Base-by-base conservation (phyloP, 1,139 yeast species). In the Zygoascus meyerae region DNA sequence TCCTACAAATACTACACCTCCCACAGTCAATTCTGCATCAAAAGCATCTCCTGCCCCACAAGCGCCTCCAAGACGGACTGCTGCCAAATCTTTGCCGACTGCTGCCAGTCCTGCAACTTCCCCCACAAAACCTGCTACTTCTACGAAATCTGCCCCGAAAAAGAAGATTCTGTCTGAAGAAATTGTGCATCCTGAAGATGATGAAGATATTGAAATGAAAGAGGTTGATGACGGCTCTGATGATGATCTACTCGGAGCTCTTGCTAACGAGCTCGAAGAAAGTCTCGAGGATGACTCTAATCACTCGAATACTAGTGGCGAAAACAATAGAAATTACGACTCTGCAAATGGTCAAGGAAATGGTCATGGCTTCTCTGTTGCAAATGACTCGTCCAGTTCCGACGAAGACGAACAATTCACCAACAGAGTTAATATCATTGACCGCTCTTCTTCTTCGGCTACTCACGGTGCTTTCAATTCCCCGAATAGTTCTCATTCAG, bases 201-300 rank as follows among this genome's bases (percentile, higher is more conserved):
- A 56, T 33, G 53, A 43, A 3, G 56, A 48, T 17, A 62, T 58
- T 9, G 62, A 53, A 15, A 59, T 51, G 12, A 58, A 55, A 33
- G 60, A 58, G 29, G 54, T 45, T n/a, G 58, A 53, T 15, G 64
- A 60, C 14, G 64, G 59, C 16, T 63, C 57, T 12, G 63, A 63
- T 40, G 63, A 61, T 34, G 65, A 58, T 32, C 50, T 60, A 7
- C 55, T 61, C 8, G 63, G 61, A 5, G 65, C 61, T 3, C 52
- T 63, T 38, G 62, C 60, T 10, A 56, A 58, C 40, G 61, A 58
- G 42, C 50, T 58, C 16, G 62, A 58, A 35, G 62, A 55, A 29
- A 50, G 58, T 11, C 52, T 58, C 11, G 62, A 55, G 31, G 60
- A 58, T 34, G 60, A 57, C 17, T 45, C 48, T 14, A 43, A 41